phyloP scores from a whole-genome alignment of 2,329 filamentous ascomycete genomes.

The Aureobasidium sp. region DNA sequence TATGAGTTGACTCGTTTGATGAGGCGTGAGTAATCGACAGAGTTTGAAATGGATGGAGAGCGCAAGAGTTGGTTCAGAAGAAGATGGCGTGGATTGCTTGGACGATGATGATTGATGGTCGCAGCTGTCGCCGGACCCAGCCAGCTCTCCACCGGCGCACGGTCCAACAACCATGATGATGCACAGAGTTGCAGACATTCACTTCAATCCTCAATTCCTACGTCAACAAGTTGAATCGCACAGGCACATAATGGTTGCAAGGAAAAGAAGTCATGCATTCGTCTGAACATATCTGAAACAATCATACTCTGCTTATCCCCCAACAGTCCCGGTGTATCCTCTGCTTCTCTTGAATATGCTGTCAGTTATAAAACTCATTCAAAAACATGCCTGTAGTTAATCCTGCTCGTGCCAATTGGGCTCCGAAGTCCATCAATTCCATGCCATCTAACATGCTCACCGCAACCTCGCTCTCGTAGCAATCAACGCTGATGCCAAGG shows the following conservation, averaged over 20 bases:
- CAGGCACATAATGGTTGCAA: not conserved
- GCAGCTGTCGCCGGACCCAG: conserved; percentile 1
- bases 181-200: not conserved
- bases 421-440: not conserved
- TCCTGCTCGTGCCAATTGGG: not conserved
- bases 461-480: not conserved
- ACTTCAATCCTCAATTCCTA: not conserved
- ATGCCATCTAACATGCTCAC: not conserved
- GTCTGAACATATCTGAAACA: conserved; percentile 8
- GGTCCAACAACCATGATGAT: conserved; percentile 5
- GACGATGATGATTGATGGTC: conserved; percentile 1
- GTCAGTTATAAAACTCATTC: not conserved
- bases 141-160: conserved; percentile 9
- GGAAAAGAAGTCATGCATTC: conserved; percentile 2
- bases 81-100: conserved; percentile 6
- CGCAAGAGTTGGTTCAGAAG: not conserved
- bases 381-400: conserved; percentile 9
- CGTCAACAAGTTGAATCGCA: not conserved
- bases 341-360: conserved; percentile 8
- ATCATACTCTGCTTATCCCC: conserved; percentile 8
- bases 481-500: not conserved
- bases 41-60: not conserved
- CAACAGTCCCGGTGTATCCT: not conserved
- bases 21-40: not conserved
- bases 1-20: not conserved